Evolutionary conservation across 2,329 filamentous ascomycete genomes (phyloP), one percentile per base, ranked within the genome.

Genomic region (Scortechinia acanthostroma): DNA sequence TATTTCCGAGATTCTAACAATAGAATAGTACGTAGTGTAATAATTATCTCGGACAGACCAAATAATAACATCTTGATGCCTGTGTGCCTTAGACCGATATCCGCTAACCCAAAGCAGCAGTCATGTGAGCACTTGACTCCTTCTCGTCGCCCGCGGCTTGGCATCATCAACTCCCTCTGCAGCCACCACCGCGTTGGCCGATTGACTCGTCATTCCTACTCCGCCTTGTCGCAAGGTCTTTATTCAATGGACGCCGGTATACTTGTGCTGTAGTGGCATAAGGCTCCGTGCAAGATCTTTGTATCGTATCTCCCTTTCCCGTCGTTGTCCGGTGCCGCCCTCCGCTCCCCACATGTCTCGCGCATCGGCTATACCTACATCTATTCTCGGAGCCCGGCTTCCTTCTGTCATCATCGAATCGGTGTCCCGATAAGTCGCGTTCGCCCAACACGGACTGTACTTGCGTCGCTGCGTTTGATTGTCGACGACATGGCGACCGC

Each of bases 311-410:
- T n/a, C 10, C 10, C 25, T n/a, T 10, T 10, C n/a, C 55, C 45
- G 53, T 53, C 47, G 52, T 53, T 33, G 46, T 16, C 52, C 56
- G 51, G 53, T 51, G 52, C 55, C 53, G 55, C 53, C 54, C 55
- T 55, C 57, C 57, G 56, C 58, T 65, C 62, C 61, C 63, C 63
- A 64, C 62, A 65, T 65, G 62, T 65, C 62, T 64, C 58, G 62
- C 62, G 56, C 62, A 57, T 61, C 61, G 58, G 58, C 55, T 56
- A 59, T 59, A 57, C 14, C 20, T 17, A 54, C 57, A 63, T 62
- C 58, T 52, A 57, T 55, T 58, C 52, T 55, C 54, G 58, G 54
- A 57, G 54, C 51, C 56, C 51, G 54, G 55, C 51, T 54, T 55
- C 49, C 53, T 50, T 55, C 48, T 51, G 51, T 50, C 47, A 53